Evolutionary conservation across 345 rosid genomes (phyloP), one percentile per base, ranked within the genome.

Genomic region (Pseudoturritis turrita): DNA sequence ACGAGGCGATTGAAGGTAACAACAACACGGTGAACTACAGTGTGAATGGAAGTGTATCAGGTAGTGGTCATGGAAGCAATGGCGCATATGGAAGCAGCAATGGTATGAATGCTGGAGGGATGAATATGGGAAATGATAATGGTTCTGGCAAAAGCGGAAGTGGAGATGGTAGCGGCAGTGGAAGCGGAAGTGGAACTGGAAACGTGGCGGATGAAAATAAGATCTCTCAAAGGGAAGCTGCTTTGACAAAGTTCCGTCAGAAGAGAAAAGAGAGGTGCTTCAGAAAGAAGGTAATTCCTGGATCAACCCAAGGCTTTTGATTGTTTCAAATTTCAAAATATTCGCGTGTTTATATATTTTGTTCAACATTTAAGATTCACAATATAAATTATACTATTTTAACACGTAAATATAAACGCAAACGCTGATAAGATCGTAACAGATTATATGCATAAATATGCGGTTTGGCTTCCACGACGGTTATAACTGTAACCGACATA

Each of bases 211-310:
- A 64, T 56, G 79, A 63, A 23, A 80, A 70, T 45, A 65, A 83
- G 50, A 73, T 74, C 40, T 80, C 91, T 22, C 83, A 78, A 31
- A 83, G 96, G 54, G 95, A 83, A 76, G 94, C 92, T 64, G 94
- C 96, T 57, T 79, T 89, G 69, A 74, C 70, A 62, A 92, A 92
- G 75, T 92, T 92, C 66, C 89, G 92, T 0, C 90, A 85, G 81
- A 89, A 92, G 80, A 84, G 96, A 71, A 89, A 86, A 77, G 96
- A 92, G 62, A 81, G 96, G 62, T 86, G 94, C 82, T 92, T 88
- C 59, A 83, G 85, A 55, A 92, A 92, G 79, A 83, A 76, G 94
- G 96, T 89, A 84, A 73, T 1, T 17, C 61, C 36, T 41, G 21
- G 4, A 11, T 31, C 29, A 59, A 73, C 58, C 21, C 6, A 4